phyloP scores from a whole-genome alignment of 1,139 yeast species.

The Eremothecium cymbalariae region DNA sequence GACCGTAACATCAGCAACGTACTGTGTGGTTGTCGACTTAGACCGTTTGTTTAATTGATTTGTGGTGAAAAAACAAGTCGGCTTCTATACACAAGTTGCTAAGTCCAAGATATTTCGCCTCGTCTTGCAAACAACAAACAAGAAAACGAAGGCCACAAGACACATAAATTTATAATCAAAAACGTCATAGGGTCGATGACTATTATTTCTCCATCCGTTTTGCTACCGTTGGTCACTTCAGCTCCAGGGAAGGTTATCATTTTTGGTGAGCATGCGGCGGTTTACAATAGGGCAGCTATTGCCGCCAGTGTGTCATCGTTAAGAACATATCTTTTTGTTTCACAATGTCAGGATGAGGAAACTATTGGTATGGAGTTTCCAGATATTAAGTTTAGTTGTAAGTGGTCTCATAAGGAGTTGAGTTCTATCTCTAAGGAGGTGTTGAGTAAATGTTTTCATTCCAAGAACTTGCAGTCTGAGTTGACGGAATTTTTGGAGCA shows the following conservation, averaged over 20 bases:
- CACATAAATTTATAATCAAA: no score
- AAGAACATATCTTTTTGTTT: slow-evolving; percentile 67
- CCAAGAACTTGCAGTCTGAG: slow-evolving; percentile 50
- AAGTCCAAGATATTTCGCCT: no score
- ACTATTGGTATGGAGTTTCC: slow-evolving; percentile 66
- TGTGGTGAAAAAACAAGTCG: no score
- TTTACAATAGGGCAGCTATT: slow-evolving; percentile 59
- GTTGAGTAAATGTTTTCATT: slow-evolving; percentile 5
- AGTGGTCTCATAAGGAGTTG: slow-evolving; percentile 40
- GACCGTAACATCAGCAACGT: no score
- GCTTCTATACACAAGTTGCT: no score
- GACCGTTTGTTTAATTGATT: no score
- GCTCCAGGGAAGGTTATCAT: slow-evolving; percentile 97
- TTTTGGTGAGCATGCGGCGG: slow-evolving; percentile 97
- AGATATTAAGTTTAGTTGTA: slow-evolving; percentile 58
- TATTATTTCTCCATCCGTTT: slow-evolving; percentile 1
- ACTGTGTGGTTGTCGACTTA: no score
- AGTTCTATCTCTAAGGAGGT: slow-evolving; percentile 8
- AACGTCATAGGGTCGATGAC: slow-evolving; percentile 4
- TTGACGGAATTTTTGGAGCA: slow-evolving; percentile 14
- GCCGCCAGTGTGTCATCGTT: slow-evolving; percentile 30
- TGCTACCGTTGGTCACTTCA: slow-evolving; percentile 60
- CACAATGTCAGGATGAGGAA: slow-evolving; percentile 32
- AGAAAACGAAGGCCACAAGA: no score
- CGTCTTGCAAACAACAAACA: no score